Percentiles rank a stretch among this genome's conserved stretches.
Evolutionary conservation across 306 rosid genomes (phyloP).

Genomic region (Aeschynomene evenia): DNA sequence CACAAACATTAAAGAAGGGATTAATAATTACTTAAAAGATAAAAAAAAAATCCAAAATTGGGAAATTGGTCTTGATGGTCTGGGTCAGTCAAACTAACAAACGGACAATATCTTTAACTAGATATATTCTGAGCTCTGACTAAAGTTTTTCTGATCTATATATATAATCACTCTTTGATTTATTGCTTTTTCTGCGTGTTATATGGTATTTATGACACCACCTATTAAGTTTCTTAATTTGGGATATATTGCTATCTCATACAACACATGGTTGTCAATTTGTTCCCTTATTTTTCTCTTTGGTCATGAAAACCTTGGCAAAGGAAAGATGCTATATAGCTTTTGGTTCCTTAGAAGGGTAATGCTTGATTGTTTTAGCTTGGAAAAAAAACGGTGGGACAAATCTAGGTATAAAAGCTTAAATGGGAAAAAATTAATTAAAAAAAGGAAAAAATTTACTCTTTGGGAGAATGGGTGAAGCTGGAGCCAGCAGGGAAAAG

Average conservation of each 20-base stretch:
- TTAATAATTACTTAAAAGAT: too few relatives aligned
- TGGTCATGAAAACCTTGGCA: conserved; percentile 24
- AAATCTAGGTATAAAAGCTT: conserved; percentile 22
- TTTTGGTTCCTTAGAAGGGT: conserved; percentile 22
- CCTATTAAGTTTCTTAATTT: conserved; percentile 43
- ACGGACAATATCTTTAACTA: conserved; percentile 48
- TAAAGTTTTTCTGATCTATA: conserved; percentile 37
- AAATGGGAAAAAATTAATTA: not conserved
- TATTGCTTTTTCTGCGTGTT: conserved; percentile 27
- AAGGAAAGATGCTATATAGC: conserved; percentile 32
- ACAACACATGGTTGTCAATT: conserved; percentile 37
- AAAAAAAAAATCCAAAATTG: conserved; percentile 23
- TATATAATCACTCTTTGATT: conserved; percentile 33
- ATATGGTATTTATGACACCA: conserved; percentile 32
- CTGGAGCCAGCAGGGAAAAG: too few relatives aligned
- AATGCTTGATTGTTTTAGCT: conserved; percentile 12
- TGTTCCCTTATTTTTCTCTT: conserved; percentile 18
- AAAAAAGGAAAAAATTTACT: not conserved
- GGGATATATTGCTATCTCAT: conserved; percentile 35
- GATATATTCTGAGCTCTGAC: conserved; percentile 62
- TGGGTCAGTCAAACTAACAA: conserved; percentile 56
- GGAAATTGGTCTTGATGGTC: conserved; percentile 37
- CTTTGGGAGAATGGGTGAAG: conserved; percentile 6
- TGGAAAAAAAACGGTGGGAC: conserved; percentile 22
- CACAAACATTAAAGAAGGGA: conserved; percentile 13